These are phyloP conservation scores for Solanum chiquidenum DNA, from an alignment of 257 asterid species.

Conservation along the genomic window DNA sequence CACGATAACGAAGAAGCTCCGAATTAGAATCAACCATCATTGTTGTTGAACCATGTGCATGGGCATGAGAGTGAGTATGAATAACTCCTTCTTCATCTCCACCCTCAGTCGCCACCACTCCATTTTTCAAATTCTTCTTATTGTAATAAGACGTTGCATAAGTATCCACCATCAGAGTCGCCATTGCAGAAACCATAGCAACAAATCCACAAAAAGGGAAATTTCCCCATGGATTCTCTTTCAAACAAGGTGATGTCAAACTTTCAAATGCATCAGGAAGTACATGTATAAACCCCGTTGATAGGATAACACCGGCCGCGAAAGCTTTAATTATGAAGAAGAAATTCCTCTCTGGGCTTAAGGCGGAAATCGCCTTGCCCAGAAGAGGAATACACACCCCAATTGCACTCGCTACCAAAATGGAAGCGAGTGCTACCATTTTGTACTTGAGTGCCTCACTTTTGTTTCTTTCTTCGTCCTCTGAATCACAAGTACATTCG, in stretches of 20 bases:
- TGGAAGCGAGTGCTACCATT: conserved; percentile 7
- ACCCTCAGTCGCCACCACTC: neutral
- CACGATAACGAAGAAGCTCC: neutral
- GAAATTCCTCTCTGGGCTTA: conserved; percentile 8
- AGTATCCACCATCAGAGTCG: conserved; percentile 9
- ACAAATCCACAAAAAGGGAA: conserved; percentile 15
- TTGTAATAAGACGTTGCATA: conserved; percentile 7
- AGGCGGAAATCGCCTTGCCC: neutral
- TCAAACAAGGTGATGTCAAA: conserved; percentile 5
- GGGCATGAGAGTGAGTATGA: conserved; percentile 9
- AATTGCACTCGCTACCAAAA: conserved; percentile 12
- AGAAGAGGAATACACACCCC: conserved; percentile 14
- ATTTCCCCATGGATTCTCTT: conserved; percentile 8
- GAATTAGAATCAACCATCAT: neutral
- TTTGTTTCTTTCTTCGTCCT: neutral
- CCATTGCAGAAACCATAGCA: conserved; percentile 15
- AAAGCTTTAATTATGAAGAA: conserved; percentile 16
- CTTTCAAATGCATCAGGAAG: conserved; percentile 13
- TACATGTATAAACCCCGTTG: conserved; percentile 15
- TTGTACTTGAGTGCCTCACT: conserved; percentile 6
- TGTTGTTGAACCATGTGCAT: conserved; percentile 9
- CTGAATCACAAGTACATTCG: neutral
- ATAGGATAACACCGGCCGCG: conserved; percentile 15
- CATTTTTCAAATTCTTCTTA: neutral
- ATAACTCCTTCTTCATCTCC: neutral